Evolutionary conservation across 768 basidiomycete genomes (phyloP).

Genomic region (Mycena galopus): DNA sequence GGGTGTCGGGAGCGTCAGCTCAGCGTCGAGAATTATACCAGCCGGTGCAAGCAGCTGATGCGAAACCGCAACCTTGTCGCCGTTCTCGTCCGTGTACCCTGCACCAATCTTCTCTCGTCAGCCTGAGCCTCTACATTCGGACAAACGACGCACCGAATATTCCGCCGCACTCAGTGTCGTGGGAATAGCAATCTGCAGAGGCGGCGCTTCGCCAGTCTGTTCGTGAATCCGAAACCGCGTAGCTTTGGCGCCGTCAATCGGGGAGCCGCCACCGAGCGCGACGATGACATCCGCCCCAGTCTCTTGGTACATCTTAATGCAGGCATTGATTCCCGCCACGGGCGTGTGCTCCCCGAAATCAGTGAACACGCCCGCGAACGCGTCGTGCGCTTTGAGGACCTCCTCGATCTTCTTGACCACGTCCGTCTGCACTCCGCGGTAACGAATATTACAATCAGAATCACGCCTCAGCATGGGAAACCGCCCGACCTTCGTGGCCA

Average conservation of each 20-base stretch:
- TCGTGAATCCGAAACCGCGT: constrained; percentile 75
- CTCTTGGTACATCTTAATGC: constrained; percentile 66
- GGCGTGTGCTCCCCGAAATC: constrained; percentile 83
- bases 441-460: neutral
- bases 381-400: constrained; percentile 67
- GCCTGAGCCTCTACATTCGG: neutral
- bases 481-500: constrained; percentile 69
- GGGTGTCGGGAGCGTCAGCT: constrained; percentile 80
- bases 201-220: constrained; percentile 63
- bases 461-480: neutral
- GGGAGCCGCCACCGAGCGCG: constrained; percentile 84
- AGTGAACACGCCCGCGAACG: constrained; percentile 77
- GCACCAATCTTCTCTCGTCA: constrained; percentile 64
- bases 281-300: constrained; percentile 77
- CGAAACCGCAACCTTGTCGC: constrained; percentile 71
- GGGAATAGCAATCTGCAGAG: constrained; percentile 80
- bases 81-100: constrained; percentile 79
- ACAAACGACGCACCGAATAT: constrained; percentile 64
- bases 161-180: constrained; percentile 87
- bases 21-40: constrained; percentile 83
- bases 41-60: constrained; percentile 73
- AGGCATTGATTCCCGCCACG: constrained; percentile 72
- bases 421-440: constrained; percentile 61
- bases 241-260: constrained; percentile 83
- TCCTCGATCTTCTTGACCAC: constrained; percentile 67